Evolutionary conservation across 805 yeast genomes (phyloP).

Genomic region (Yarrowia sp.): DNA sequence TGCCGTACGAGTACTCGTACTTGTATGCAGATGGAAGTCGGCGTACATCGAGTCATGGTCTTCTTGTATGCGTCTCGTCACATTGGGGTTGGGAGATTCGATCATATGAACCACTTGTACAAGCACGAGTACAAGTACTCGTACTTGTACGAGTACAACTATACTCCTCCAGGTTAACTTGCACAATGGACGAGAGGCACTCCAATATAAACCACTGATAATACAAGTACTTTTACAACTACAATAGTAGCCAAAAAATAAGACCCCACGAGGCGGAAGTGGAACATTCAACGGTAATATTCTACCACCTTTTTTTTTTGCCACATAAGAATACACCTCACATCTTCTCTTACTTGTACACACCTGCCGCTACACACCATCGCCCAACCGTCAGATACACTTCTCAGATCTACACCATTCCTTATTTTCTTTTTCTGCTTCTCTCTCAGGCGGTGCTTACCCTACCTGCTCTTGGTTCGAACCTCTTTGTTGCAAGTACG

Average conservation of each 20-base stretch:
- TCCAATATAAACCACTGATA: not conserved
- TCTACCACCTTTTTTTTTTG: too few species aligned
- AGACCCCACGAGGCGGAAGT: not conserved
- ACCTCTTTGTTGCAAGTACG: not conserved
- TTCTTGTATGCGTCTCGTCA: not conserved
- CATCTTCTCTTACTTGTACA: too few species aligned
- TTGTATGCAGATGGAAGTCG: not conserved
- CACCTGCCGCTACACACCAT: too few species aligned
- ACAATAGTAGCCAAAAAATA: too few species aligned
- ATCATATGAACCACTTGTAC: too few species aligned
- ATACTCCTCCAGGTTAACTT: not conserved
- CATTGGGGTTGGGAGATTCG: not conserved
- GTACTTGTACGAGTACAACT: too few species aligned
- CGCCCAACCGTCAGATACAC: slow-evolving; percentile 18
- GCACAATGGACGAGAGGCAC: not conserved
- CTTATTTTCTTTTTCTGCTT: not conserved
- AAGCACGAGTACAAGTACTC: too few species aligned
- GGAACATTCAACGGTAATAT: not conserved
- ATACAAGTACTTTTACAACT: too few species aligned
- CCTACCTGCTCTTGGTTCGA: not conserved
- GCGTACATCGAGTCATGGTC: too few species aligned
- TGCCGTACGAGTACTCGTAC: not conserved
- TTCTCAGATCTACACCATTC: not conserved
- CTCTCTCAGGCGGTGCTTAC: slow-evolving; percentile 5
- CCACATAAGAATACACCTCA: too few species aligned